Evolutionary conservation across 768 basidiomycete species (phyloP).

Genomic region (Mrakia hoshinonis): DNA sequence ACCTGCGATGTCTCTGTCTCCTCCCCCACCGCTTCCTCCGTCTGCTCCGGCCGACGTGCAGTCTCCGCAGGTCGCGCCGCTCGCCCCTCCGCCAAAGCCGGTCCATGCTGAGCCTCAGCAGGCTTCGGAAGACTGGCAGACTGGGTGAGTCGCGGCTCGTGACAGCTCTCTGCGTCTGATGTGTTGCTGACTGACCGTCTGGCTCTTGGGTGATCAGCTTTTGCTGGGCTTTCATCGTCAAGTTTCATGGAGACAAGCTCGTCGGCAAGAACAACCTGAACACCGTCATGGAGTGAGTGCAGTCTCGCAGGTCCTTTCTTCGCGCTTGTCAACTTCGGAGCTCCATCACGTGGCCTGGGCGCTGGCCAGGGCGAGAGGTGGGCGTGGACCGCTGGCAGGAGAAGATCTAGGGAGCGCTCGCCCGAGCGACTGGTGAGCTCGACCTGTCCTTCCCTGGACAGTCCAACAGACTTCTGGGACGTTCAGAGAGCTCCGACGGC

Average conservation of each 20-base stretch:
- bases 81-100: neutral
- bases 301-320: neutral
- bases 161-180: neutral
- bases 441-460: neutral
- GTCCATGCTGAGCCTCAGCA: neutral
- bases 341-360: too few species aligned
- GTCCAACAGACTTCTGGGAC: neutral
- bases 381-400: neutral
- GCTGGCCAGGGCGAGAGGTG: neutral
- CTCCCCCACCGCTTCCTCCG: neutral
- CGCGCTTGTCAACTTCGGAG: too few species aligned
- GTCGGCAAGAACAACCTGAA: constrained; percentile 20
- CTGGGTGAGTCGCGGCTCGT: constrained; percentile 11
- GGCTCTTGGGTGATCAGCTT: too few species aligned
- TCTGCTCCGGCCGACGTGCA: neutral
- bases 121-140: constrained; percentile 26
- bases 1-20: neutral
- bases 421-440: neutral
- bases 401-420: neutral
- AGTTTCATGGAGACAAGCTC: constrained; percentile 21
- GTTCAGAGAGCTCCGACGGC: neutral
- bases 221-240: constrained; percentile 29
- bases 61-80: too few species aligned
- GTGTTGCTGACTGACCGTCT: too few species aligned
- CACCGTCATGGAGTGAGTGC: constrained; percentile 27